phyloP scores from a whole-genome alignment of 169 alveolate species.

The Plasmodium gaboni region DNA sequence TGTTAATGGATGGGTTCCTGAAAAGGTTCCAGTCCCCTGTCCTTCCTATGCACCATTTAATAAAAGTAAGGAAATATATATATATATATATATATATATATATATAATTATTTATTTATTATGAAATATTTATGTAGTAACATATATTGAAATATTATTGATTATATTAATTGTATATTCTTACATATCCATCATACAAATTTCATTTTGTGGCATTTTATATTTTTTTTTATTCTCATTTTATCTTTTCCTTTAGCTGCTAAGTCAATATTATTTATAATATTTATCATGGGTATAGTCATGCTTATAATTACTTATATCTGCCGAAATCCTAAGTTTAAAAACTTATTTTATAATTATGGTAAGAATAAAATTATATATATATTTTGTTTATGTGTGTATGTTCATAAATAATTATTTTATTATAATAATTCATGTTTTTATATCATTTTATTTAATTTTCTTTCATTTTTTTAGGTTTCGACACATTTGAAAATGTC shows the following conservation, averaged over 20 bases:
- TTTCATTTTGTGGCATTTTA: background rate
- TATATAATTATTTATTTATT: background rate
- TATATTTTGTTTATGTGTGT: background rate
- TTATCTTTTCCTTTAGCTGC: constrained; percentile 24
- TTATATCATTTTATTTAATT: background rate
- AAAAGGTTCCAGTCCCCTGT: constrained; percentile 93
- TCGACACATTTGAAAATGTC: constrained; percentile 81
- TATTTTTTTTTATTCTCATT: constrained; percentile 11
- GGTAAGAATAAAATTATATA: constrained; percentile 20
- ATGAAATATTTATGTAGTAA: too few relatives aligned
- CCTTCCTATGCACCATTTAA: constrained; percentile 91
- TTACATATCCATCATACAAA: too few relatives aligned
- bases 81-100: background rate
- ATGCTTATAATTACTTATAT: constrained; percentile 74
- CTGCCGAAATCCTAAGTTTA: constrained; percentile 70
- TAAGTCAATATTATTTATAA: constrained; percentile 66
- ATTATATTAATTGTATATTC: too few relatives aligned
- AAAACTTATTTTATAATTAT: constrained; percentile 58
- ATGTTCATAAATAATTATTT: background rate
- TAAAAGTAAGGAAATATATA: constrained; percentile 62
- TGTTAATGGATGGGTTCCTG: constrained; percentile 96
- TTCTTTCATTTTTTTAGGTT: constrained; percentile 33
- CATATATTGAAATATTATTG: too few relatives aligned
- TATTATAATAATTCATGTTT: background rate
- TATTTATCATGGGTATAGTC: constrained; percentile 52